A percentile compares a stretch with the other conserved stretches of the same genome.
Conservation (phyloP, 169 alveolate species). For the Babesia bigemina region DNA sequence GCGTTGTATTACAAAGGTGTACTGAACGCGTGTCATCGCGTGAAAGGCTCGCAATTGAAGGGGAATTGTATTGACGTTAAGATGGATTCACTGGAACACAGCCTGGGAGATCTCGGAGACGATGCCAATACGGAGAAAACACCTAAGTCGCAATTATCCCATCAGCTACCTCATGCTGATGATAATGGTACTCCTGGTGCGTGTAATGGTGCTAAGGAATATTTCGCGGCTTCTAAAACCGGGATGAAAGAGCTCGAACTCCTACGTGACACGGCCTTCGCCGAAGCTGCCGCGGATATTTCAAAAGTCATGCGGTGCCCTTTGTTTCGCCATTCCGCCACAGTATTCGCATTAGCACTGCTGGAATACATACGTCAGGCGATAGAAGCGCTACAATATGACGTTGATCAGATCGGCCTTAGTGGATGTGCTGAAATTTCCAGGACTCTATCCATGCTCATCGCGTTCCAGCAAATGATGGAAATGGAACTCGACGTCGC, state of each 20-base stretch:
- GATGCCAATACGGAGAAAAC: too few relatives aligned
- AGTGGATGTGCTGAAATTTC: background rate
- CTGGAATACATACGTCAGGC: background rate
- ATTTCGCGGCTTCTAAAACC: too few relatives aligned
- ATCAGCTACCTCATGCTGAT: too few relatives aligned
- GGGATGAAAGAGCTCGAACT: background rate
- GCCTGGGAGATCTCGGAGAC: background rate
- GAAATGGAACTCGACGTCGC: background rate
- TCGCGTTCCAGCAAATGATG: background rate
- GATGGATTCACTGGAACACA: background rate
- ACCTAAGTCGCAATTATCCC: too few relatives aligned
- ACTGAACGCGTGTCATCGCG: conserved; percentile 7
- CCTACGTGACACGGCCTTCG: background rate
- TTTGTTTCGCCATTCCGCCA: conserved; percentile 1
- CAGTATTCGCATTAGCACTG: background rate
- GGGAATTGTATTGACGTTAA: background rate
- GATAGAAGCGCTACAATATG: background rate
- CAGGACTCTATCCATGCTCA: background rate
- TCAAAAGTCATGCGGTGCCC: background rate
- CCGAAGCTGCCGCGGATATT: background rate
- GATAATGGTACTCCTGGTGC: too few relatives aligned
- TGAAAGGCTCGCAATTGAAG: too few relatives aligned
- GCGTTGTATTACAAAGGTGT: conserved; percentile 7
- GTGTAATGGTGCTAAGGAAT: too few relatives aligned
- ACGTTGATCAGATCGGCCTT: background rate